phyloP scores from a whole-genome alignment of 495 filamentous ascomycete species.

The Wilcoxina mikolae region DNA sequence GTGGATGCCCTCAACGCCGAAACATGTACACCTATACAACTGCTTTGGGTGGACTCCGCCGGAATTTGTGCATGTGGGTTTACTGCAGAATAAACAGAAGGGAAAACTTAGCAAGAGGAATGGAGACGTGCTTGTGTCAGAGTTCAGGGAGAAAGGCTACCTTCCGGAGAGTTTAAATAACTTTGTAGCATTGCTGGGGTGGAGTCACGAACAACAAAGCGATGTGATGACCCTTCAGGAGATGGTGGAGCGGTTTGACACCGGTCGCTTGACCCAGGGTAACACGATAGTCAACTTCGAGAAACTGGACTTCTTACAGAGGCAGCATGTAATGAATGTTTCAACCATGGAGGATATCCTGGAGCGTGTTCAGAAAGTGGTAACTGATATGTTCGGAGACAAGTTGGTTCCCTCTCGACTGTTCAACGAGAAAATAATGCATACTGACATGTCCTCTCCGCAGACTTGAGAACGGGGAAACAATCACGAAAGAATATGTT shows the following conservation, averaged over 20 bases:
- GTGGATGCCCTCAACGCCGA: conserved; percentile 88
- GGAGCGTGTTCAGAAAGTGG: conserved; percentile 28
- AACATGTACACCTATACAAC: conserved; percentile 72
- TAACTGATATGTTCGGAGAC: conserved; percentile 22
- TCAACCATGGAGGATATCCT: conserved; percentile 16
- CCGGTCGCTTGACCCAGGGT: conserved; percentile 66
- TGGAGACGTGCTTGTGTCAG: conserved; percentile 50
- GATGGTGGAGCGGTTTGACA: conserved; percentile 54
- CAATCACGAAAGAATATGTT: conserved; percentile 31
- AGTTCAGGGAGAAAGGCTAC: conserved; percentile 51
- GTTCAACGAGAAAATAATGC: too few species aligned
- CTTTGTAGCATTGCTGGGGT: conserved; percentile 72
- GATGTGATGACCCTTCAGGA: conserved; percentile 58
- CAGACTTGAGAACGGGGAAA: conserved; percentile 13
- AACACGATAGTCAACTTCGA: conserved; percentile 70
- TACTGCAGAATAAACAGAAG: conserved; percentile 57
- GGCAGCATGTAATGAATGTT: conserved; percentile 42
- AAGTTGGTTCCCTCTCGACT: conserved; percentile 9
- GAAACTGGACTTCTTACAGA: conserved; percentile 72
- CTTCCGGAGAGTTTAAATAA: conserved; percentile 65
- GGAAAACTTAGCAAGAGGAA: conserved; percentile 88
- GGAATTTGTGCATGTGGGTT: conserved; percentile 70
- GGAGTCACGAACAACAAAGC: conserved; percentile 48
- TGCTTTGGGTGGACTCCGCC: conserved; percentile 83
- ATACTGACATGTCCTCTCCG: not conserved